Base-by-base conservation (phyloP, 352 stramenopile genomes). In the Phytophthora tentaculata region DNA sequence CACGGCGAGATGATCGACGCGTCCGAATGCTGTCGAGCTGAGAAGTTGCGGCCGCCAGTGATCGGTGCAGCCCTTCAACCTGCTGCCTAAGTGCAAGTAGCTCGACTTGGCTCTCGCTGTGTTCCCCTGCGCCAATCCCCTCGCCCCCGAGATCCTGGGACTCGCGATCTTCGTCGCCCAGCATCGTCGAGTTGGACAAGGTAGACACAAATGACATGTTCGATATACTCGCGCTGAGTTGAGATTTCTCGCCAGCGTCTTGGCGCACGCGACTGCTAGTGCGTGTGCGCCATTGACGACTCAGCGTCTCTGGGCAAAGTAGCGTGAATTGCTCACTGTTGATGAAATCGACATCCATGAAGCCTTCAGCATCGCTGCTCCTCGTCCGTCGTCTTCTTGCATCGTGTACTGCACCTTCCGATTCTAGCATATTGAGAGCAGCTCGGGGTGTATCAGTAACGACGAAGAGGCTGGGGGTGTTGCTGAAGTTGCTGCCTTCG, bases 281-380 rank as follows among this genome's bases (percentile, higher is more conserved):
- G 20, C 56, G 69, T 14, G 23, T 71, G 39, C 28, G 74, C 66
- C 32, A 76, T 29, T 56, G 53, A 44, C 65, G 79, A 29, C 23
- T 63, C 13, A 90, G 50, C 28, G 73, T 80, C 35, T 86, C 73
- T 2, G 77, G 73, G 20, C 79, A 83, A 10, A 91, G 65, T 48
- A 91, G 37, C 9, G 80, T 86, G 64, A 91, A 89, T 51, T 77
- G 75, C 47, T 87, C 77, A 58, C 67, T 81, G 53, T 83, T 77
- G 61, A 88, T 81, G 32, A 83, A 88, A 41, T 91, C 79, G 22
- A 84, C 56, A 19, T 89, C 77, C 51, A 80, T 74, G 5, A 50
- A 76, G 2, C 28, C 55, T 14, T 64, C 51, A 19, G 23, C 13
- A 35, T 73, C 39, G 35, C 55, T 67, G 14, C n/a, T 62, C 35